Percentiles rank a stretch among this genome's conserved stretches.
These are phyloP conservation scores for Pichia sp. DNA, from an alignment of 1,139 yeast genomes.

Conservation along the genomic window DNA sequence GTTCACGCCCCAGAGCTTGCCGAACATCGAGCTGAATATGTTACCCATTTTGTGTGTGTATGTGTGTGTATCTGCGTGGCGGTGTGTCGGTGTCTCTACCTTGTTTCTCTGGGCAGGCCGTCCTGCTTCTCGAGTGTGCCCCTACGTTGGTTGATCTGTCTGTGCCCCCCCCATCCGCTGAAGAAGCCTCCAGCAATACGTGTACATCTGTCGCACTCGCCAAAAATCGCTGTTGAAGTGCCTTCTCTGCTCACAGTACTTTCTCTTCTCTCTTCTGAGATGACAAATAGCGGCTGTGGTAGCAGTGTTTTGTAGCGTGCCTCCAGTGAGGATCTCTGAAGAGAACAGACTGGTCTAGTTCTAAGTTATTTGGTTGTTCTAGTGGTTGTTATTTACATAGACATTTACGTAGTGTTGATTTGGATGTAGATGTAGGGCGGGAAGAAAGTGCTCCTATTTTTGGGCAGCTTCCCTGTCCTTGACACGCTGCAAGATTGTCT, in stretches of 20 bases:
- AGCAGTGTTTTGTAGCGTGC: too few species aligned
- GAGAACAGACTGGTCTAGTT: too few species aligned
- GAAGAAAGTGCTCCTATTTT: not conserved
- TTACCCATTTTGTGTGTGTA: conserved; percentile 58
- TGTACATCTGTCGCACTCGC: not conserved
- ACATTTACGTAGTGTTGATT: not conserved
- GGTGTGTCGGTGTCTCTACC: too few species aligned
- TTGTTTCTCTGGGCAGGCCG: not conserved
- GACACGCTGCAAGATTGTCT: conserved; percentile 62
- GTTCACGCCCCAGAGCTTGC: conserved; percentile 82
- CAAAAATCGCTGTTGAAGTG: not conserved
- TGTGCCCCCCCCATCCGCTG: not conserved
- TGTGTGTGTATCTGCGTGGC: not conserved
- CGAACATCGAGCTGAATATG: conserved; percentile 78
- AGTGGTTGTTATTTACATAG: not conserved
- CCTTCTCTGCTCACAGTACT: not conserved
- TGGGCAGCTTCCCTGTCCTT: conserved; percentile 33
- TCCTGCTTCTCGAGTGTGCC: not conserved
- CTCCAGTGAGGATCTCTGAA: too few species aligned
- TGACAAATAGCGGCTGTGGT: too few species aligned
- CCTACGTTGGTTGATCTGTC: not conserved
- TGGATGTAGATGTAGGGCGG: not conserved
- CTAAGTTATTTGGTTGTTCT: not conserved
- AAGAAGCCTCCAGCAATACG: not conserved
- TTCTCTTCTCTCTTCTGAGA: too few species aligned